Evolutionary conservation across 306 rosid genomes (phyloP).

Genomic region (Fagus sylvatica): DNA sequence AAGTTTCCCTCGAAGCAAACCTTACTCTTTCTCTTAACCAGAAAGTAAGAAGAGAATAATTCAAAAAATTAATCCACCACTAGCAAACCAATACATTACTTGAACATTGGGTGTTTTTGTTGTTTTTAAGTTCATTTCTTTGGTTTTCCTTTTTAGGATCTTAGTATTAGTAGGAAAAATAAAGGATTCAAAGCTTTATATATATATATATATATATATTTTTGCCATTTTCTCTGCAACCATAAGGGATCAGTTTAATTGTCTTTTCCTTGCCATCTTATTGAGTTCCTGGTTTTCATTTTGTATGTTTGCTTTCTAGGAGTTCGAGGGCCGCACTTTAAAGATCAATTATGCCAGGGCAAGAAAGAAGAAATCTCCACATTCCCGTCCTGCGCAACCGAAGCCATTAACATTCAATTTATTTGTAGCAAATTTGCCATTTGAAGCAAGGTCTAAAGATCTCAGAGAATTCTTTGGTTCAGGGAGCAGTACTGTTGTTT

Average conservation of each 20-base stretch:
- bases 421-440: conserved; percentile 80
- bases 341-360: conserved; percentile 62
- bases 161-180: neutral
- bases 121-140: conserved; percentile 1
- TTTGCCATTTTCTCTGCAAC: neutral
- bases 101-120: neutral
- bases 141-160: neutral
- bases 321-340: conserved; percentile 67
- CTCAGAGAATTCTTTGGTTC: conserved; percentile 72
- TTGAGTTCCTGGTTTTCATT: neutral
- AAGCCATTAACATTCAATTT: conserved; percentile 68
- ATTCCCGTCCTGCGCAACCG: conserved; percentile 46
- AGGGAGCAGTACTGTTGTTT: conserved; percentile 54
- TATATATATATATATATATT: too few relatives aligned
- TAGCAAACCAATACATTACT: too few relatives aligned
- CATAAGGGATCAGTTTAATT: neutral
- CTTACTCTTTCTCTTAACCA: too few relatives aligned
- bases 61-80: too few relatives aligned
- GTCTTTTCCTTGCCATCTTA: neutral
- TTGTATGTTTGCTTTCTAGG: conserved; percentile 46
- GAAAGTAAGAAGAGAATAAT: too few relatives aligned
- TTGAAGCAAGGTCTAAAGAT: conserved; percentile 69
- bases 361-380: conserved; percentile 47
- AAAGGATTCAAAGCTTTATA: neutral
- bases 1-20: too few relatives aligned